Percentiles rank a stretch among this genome's conserved stretches.
These are phyloP conservation scores for Populus trichocarpa DNA, from an alignment of 441 rosid genomes.

Conservation along the genomic window DNA sequence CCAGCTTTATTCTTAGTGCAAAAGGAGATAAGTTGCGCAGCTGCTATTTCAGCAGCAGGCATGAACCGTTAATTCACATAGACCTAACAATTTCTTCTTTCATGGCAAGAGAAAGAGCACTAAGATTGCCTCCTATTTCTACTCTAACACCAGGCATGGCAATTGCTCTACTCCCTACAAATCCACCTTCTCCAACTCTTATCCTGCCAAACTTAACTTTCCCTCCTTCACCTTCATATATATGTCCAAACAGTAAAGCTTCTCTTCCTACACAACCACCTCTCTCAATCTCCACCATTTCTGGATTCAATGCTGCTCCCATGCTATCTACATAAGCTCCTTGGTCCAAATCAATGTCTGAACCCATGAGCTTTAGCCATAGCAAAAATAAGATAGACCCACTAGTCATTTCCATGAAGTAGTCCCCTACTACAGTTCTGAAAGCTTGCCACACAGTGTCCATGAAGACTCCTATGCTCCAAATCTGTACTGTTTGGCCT, in stretches of 20 bases:
- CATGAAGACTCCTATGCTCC: constrained; percentile 53
- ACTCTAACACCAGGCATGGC: constrained; percentile 61
- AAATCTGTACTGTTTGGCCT: constrained; percentile 42
- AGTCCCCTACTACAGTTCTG: constrained; percentile 52
- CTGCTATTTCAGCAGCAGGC: neutral
- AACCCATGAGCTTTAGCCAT: constrained; percentile 62
- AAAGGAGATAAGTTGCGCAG: neutral
- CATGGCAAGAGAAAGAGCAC: constrained; percentile 38
- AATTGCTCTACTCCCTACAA: constrained; percentile 54
- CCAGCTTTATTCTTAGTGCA: neutral
- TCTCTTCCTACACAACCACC: constrained; percentile 37
- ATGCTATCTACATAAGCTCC: constrained; percentile 55
- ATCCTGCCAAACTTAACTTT: constrained; percentile 59
- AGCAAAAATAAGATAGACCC: constrained; percentile 43
- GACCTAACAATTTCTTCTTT: constrained; percentile 48
- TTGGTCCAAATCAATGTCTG: constrained; percentile 39
- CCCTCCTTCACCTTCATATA: constrained; percentile 66
- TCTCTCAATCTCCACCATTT: constrained; percentile 63
- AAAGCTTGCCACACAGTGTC: constrained; percentile 69
- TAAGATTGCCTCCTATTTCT: no score
- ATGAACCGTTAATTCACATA: constrained; percentile 1
- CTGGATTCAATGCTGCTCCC: constrained; percentile 66
- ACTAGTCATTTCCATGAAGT: constrained; percentile 53
- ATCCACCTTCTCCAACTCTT: constrained; percentile 47
- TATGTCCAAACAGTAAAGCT: constrained; percentile 48